Evolutionary conservation across 73 alveolate genomes (phyloP).

Genomic region (Paramecium sexaurelia): DNA sequence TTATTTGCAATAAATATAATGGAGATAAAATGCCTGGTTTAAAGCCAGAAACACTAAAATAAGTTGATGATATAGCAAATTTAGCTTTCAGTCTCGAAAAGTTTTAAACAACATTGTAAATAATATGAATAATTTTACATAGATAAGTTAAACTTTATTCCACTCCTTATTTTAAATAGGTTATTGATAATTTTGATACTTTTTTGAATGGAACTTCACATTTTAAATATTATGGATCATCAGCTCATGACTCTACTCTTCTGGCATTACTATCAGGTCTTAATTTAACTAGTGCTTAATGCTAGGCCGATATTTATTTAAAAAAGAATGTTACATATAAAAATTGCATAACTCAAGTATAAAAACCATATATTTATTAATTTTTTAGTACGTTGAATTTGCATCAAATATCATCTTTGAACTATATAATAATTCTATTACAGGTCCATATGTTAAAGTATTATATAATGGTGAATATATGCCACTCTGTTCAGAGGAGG

Average conservation of each 20-base stretch:
- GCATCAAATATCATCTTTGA: conserved; percentile 37
- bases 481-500: background rate
- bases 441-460: conserved; percentile 50
- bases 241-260: conserved; percentile 60
- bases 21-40: background rate
- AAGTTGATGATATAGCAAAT: background rate
- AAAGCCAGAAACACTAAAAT: background rate
- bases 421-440: background rate
- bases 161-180: conserved; percentile 23
- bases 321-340: background rate
- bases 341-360: background rate
- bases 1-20: conserved; percentile 10
- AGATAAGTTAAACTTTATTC: background rate
- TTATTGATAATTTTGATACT: conserved; percentile 14
- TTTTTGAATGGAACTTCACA: background rate
- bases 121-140: background rate
- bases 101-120: background rate
- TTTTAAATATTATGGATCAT: background rate
- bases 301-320: background rate
- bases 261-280: conserved; percentile 30
- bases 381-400: conserved; percentile 14
- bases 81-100: conserved; percentile 9
- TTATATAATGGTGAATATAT: conserved; percentile 4
- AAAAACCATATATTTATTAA: background rate
- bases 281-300: conserved; percentile 25